A percentile compares a stretch with the other conserved stretches of the same genome.
Conservation (phyloP, 192 early-diverging fungal genomes). For the Gigaspora rosea region DNA sequence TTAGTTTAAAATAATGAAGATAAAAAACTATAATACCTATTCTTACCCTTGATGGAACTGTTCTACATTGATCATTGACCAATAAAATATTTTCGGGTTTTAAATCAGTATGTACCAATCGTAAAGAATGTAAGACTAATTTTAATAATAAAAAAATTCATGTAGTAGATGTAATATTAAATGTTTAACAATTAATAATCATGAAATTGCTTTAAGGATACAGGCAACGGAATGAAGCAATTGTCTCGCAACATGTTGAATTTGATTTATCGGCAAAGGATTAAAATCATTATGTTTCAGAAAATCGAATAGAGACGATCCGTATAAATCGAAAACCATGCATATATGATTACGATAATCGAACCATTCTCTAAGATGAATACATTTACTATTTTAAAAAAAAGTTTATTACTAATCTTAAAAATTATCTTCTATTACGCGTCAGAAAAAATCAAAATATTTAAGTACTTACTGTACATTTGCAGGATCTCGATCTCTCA, state of each 20-base stretch:
- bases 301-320: conserved; percentile 90
- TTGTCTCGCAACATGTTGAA: conserved; percentile 84
- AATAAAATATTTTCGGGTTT: conserved; percentile 96
- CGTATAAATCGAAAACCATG: conserved; percentile 96
- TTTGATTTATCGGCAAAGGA: conserved; percentile 85
- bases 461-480: conserved; percentile 67
- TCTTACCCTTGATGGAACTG: conserved; percentile 51
- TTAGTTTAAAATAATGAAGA: background rate
- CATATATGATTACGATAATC: conserved; percentile 92
- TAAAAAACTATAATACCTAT: background rate
- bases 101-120: conserved; percentile 94
- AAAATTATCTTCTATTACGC: background rate
- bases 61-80: conserved; percentile 59
- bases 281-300: conserved; percentile 89
- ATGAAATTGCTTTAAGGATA: conserved; percentile 32
- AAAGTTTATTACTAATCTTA: background rate
- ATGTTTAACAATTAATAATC: background rate
- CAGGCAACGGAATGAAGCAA: conserved; percentile 84
- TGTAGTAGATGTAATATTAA: background rate
- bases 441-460: conserved; percentile 9
- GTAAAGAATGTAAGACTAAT: conserved; percentile 78
- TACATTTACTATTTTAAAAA: conserved; percentile 69
- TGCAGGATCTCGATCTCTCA: conserved; percentile 78
- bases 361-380: conserved; percentile 83
- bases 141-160: conserved; percentile 6